Evolutionary conservation across 2,329 filamentous ascomycete species (phyloP), one percentile per base, ranked within the genome.

Genomic region (Tolypocladium pustulatum): DNA sequence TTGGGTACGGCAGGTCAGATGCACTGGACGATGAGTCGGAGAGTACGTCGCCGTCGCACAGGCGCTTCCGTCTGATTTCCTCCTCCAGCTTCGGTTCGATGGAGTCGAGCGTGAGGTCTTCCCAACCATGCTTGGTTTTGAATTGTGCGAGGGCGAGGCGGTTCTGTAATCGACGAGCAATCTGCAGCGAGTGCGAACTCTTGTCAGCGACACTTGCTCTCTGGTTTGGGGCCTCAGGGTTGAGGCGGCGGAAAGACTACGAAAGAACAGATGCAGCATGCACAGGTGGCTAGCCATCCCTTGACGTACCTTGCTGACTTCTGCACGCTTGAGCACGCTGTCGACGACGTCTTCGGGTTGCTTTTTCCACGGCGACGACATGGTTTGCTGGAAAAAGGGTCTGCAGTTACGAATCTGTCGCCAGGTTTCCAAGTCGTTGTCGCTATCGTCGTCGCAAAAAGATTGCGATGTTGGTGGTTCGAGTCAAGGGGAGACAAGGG

Each of bases 61-160:
- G 79, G 66, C 88, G 83, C 75, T 87, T 89, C 65, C 86, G 82
- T 75, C 88, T 84, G 70, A 92, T 80, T 74, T 93, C 84, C 70
- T 91, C 84, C 70, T 93, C 88, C 62, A 93, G 78, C 71, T 87
- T 89, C 56, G 91, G 90, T 75, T 96, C 91, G 75, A 96, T 90
- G 61, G 81, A 86, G 71, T 91, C 90, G 68, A 95, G 84, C 62
- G 88, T 90, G 71, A 96, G 82, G 73, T 94, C 90, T 75, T 97
- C 89, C 87, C 91, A 95, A 71, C 92, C 92, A 77, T 96, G 89
- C 75, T 95, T 91, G 65, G 94, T 91, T 78, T 97, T 97, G 82
- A 97, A 94, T 74, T 95, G 94, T 71, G 94, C 94, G 63, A 97
- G 85, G 60, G 94, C 93, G 61, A 99, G 85, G 63, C 93, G 90